Evolutionary conservation across 2,329 filamentous ascomycete genomes (phyloP).

Genomic region (Aspergillus persii): DNA sequence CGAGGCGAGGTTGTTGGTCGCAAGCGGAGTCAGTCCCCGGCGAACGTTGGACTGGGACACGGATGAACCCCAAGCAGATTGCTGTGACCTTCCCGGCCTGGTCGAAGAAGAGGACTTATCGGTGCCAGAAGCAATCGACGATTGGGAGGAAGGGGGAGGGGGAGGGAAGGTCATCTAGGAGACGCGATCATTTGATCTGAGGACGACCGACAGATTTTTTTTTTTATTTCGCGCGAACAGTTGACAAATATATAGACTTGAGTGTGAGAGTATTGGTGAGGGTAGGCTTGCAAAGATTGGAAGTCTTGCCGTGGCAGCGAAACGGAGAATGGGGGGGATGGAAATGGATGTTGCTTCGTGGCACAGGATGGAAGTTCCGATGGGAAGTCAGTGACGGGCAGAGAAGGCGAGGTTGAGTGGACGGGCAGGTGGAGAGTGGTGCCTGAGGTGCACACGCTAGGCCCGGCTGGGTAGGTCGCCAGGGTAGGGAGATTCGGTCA

Average conservation of each 20-base stretch:
- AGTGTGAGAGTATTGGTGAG: constrained; percentile 7
- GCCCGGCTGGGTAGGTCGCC: neutral
- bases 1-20: constrained; percentile 50
- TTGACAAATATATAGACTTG: constrained; percentile 7
- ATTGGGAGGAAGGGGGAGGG: constrained; percentile 51
- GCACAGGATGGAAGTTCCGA: constrained; percentile 28
- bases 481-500: neutral
- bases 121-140: constrained; percentile 52
- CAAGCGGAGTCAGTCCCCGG: constrained; percentile 58
- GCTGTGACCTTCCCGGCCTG: constrained; percentile 47
- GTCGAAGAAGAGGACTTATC: constrained; percentile 47
- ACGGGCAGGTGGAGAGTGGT: constrained; percentile 20
- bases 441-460: constrained; percentile 16
- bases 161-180: constrained; percentile 58
- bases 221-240: constrained; percentile 14
- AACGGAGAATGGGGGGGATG: constrained; percentile 16
- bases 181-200: constrained; percentile 51
- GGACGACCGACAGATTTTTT: constrained; percentile 38
- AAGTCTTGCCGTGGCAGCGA: constrained; percentile 14
- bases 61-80: constrained; percentile 58
- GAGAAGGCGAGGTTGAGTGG: constrained; percentile 27
- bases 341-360: constrained; percentile 26
- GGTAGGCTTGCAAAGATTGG: constrained; percentile 6
- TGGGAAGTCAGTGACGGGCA: constrained; percentile 24
- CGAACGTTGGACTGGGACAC: constrained; percentile 55